Conservation (phyloP, 2,329 filamentous ascomycete genomes). For the Emericellopsis cladophorae region DNA sequence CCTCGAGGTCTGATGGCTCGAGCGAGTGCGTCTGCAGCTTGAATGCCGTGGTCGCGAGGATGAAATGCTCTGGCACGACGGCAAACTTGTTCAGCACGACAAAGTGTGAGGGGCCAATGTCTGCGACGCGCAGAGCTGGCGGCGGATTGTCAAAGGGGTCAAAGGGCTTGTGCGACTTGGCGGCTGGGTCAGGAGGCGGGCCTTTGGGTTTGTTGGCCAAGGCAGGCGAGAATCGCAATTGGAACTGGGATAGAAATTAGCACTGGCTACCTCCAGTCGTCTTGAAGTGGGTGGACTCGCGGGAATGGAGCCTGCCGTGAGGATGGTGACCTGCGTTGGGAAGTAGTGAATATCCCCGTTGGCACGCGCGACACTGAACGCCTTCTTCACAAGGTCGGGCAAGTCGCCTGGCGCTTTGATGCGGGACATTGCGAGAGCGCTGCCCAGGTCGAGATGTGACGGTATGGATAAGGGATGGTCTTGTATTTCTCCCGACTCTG, state of each 20-base stretch:
- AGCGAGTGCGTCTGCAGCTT: slow-evolving; percentile 53
- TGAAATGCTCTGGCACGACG: slow-evolving; percentile 58
- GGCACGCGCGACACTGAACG: slow-evolving; percentile 33
- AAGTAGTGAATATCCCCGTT: slow-evolving; percentile 40
- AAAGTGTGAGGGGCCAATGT: slow-evolving; percentile 40
- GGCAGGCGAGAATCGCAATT: slow-evolving; percentile 58
- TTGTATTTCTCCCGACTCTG: too few species aligned
- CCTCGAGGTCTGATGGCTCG: slow-evolving; percentile 45
- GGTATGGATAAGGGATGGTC: too few species aligned
- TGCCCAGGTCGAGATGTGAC: background rate
- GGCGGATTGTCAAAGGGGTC: slow-evolving; percentile 55
- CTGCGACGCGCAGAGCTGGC: slow-evolving; percentile 36
- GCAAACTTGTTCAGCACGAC: slow-evolving; percentile 68
- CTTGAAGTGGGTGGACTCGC: slow-evolving; percentile 17
- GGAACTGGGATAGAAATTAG: slow-evolving; percentile 38
- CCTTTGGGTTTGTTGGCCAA: slow-evolving; percentile 54
- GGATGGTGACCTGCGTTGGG: slow-evolving; percentile 36
- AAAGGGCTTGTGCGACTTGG: slow-evolving; percentile 24
- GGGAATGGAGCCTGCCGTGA: slow-evolving; percentile 27
- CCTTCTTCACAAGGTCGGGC: slow-evolving; percentile 33
- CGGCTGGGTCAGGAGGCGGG: slow-evolving; percentile 17
- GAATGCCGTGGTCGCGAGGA: slow-evolving; percentile 52
- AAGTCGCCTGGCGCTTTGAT: slow-evolving; percentile 31
- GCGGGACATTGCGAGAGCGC: slow-evolving; percentile 19
- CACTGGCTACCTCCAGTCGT: background rate